Evolutionary conservation across 306 rosid genomes (phyloP).

Genomic region (Carpinus fangiana): DNA sequence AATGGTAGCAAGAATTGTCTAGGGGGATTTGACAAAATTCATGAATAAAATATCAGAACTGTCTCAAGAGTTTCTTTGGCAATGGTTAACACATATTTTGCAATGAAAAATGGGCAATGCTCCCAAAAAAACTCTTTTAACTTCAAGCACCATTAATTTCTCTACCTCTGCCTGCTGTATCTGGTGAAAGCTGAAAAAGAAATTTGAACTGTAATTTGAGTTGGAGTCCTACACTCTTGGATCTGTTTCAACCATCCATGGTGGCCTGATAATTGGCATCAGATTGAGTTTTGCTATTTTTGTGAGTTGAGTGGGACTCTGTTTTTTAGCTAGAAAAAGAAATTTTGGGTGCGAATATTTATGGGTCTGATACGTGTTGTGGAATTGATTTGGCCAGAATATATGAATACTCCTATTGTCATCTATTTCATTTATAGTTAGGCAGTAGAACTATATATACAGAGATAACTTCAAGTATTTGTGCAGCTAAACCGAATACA

Average conservation of each 20-base stretch:
- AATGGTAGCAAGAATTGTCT: background rate
- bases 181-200: background rate
- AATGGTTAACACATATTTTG: background rate
- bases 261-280: slow-evolving; percentile 81
- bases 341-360: too few relatives aligned
- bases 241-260: slow-evolving; percentile 89
- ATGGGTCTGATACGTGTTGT: too few relatives aligned
- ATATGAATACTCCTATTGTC: too few relatives aligned
- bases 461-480: too few relatives aligned
- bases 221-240: slow-evolving; percentile 34
- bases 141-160: background rate
- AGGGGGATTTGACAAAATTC: background rate
- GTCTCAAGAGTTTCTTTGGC: background rate
- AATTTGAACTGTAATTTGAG: background rate
- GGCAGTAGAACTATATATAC: too few relatives aligned
- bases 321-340: too few relatives aligned
- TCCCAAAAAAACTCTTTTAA: background rate
- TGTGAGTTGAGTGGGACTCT: too few relatives aligned
- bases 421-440: too few relatives aligned
- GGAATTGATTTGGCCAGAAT: too few relatives aligned
- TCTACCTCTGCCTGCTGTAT: background rate
- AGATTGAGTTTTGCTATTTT: too few relatives aligned
- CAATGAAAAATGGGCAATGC: background rate
- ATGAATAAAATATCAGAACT: background rate
- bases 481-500: too few relatives aligned